A percentile compares a stretch with the other conserved stretches of the same genome.
Evolutionary conservation across 768 basidiomycete genomes (phyloP).

Genomic region (Mrakia hoshinonis): DNA sequence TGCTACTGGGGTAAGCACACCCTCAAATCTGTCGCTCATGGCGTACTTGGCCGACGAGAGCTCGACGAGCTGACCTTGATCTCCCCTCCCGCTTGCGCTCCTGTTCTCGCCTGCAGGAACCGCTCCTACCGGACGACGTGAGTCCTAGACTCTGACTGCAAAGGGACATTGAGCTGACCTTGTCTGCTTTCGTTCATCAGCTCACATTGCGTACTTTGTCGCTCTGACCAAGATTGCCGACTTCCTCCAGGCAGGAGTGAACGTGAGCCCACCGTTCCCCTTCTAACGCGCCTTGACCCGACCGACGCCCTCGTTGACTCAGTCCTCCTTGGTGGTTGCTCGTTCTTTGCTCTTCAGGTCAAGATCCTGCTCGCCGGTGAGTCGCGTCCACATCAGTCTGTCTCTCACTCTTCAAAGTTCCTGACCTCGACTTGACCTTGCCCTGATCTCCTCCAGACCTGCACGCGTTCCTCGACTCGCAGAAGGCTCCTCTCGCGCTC

Average conservation of each 20-base stretch:
- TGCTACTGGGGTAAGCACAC: slow-evolving; percentile 81
- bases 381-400: slow-evolving; percentile 3
- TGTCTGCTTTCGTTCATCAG: slow-evolving; percentile 44
- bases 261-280: slow-evolving; percentile 46
- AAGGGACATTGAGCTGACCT: neutral
- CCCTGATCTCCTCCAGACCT: slow-evolving; percentile 48
- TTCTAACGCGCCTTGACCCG: neutral
- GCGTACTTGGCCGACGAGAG: no score
- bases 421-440: slow-evolving; percentile 1
- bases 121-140: slow-evolving; percentile 88
- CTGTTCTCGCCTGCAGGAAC: slow-evolving; percentile 55
- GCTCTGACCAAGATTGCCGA: slow-evolving; percentile 91
- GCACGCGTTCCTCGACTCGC: slow-evolving; percentile 94
- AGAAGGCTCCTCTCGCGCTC: slow-evolving; percentile 89
- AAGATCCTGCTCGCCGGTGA: slow-evolving; percentile 71
- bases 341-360: slow-evolving; percentile 45
- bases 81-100: neutral
- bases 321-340: no score
- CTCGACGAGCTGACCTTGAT: neutral
- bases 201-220: slow-evolving; percentile 95
- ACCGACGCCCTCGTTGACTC: neutral
- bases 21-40: no score
- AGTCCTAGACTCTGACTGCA: slow-evolving; percentile 37
- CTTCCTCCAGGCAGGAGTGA: slow-evolving; percentile 85
- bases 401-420: neutral